A percentile compares a stretch with the other conserved stretches of the same genome.
phyloP scores from a whole-genome alignment of 225 moss, liverwort and hornwort species.

The Sphagnum contortum region DNA sequence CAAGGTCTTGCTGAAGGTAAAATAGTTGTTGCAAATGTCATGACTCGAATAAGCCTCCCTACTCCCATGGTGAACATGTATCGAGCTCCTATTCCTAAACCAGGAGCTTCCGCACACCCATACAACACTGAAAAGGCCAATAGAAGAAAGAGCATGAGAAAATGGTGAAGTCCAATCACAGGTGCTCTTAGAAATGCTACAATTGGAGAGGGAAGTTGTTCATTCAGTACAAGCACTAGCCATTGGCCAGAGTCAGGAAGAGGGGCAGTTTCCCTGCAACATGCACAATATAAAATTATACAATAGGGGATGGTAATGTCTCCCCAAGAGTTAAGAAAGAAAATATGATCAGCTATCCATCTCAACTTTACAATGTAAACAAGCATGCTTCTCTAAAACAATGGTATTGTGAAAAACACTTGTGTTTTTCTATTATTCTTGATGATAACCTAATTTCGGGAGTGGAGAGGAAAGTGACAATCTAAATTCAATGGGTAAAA shows the following conservation, averaged over 20 bases:
- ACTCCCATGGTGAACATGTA: conserved; percentile 96
- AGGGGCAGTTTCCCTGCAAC: conserved; percentile 56
- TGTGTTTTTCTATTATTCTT: too few species aligned
- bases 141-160: conserved; percentile 81
- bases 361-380: too few species aligned
- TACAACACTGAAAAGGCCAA: conserved; percentile 76
- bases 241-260: conserved; percentile 86
- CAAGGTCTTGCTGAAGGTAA: conserved; percentile 92
- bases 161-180: conserved; percentile 86
- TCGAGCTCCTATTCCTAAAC: conserved; percentile 78
- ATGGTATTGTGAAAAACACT: too few species aligned
- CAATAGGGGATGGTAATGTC: too few species aligned
- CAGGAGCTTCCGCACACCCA: conserved; percentile 77
- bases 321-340: too few species aligned
- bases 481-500: too few species aligned
- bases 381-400: too few species aligned
- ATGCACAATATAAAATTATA: not conserved
- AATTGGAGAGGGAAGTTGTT: conserved; percentile 47
- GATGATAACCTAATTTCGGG: too few species aligned
- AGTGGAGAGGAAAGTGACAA: too few species aligned
- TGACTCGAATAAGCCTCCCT: conserved; percentile 72
- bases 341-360: too few species aligned
- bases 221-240: conserved; percentile 58
- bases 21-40: conserved; percentile 79
- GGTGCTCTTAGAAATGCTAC: conserved; percentile 74